A percentile compares a stretch with the other conserved stretches of the same genome.
Conservation (phyloP, 805 yeast species). For the Teunomyces tritomae region DNA sequence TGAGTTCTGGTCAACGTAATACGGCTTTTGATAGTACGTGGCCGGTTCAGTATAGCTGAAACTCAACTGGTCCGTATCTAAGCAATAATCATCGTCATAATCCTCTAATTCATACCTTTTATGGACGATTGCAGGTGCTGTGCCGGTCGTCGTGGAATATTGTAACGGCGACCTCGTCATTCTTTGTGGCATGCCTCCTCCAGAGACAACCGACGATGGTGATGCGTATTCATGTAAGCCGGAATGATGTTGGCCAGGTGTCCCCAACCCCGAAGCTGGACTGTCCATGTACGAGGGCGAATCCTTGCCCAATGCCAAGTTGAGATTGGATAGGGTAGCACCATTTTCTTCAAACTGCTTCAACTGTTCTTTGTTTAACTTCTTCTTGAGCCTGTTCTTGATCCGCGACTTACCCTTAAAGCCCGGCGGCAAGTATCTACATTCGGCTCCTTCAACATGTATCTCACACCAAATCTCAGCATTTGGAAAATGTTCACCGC, state of each 20-base stretch:
- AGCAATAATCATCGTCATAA: slow-evolving; percentile 45
- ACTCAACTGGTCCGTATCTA: slow-evolving; percentile 42
- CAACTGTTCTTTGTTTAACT: slow-evolving; percentile 25
- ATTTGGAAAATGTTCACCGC: slow-evolving; percentile 48
- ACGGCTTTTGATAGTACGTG: neutral
- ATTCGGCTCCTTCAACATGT: slow-evolving; percentile 50
- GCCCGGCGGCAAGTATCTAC: slow-evolving; percentile 43
- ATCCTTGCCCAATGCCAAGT: slow-evolving; percentile 2
- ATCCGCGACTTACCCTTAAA: slow-evolving; percentile 44
- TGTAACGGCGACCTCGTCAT: slow-evolving; percentile 1
- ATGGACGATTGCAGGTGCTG: neutral
- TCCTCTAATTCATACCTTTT: slow-evolving; percentile 9
- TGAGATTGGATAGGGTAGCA: slow-evolving; percentile 9
- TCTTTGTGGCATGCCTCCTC: neutral
- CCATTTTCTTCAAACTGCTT: slow-evolving; percentile 13
- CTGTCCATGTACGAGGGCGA: slow-evolving; percentile 4
- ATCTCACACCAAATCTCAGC: slow-evolving; percentile 51
- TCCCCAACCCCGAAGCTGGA: neutral
- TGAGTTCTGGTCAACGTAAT: neutral
- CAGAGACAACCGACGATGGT: neutral
- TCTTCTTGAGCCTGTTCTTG: slow-evolving; percentile 41
- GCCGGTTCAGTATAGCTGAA: neutral
- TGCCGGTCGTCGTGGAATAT: neutral
- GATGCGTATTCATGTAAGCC: slow-evolving; percentile 1
- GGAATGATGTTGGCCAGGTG: slow-evolving; percentile 5